Evolutionary conservation across 768 basidiomycete species (phyloP).

Genomic region (Fomitopsis serialis): DNA sequence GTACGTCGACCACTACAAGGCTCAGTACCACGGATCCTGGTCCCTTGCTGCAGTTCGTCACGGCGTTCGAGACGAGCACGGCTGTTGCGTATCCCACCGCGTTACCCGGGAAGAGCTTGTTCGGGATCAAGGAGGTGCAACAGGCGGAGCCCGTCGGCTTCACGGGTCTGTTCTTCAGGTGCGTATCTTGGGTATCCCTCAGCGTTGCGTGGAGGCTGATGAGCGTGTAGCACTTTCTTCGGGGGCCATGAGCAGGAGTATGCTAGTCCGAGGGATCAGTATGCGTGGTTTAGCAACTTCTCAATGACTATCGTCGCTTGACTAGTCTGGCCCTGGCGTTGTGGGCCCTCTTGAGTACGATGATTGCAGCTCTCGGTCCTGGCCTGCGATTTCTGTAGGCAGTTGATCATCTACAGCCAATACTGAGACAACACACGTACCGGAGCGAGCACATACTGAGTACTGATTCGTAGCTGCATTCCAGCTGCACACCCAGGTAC

Average conservation of each 20-base stretch:
- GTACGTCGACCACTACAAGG: background rate
- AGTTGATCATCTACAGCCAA: no score
- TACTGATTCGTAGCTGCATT: no score
- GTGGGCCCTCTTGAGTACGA: no score
- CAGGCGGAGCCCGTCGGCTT: conserved; percentile 27
- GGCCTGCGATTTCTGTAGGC: no score
- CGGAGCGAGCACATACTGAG: no score
- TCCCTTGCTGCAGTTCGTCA: background rate
- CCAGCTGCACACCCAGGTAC: no score
- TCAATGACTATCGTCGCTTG: conserved; percentile 28
- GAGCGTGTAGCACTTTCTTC: conserved; percentile 59
- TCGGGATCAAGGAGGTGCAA: conserved; percentile 3
- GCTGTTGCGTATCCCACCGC: background rate
- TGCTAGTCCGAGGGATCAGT: conserved; percentile 71
- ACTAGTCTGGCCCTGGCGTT: no score
- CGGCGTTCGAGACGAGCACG: background rate
- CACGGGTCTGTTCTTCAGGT: conserved; percentile 73
- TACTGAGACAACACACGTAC: no score
- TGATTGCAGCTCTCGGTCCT: no score
- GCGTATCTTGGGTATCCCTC: background rate
- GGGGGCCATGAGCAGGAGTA: conserved; percentile 65
- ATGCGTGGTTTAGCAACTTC: conserved; percentile 73
- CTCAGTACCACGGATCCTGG: background rate
- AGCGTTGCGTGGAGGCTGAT: background rate
- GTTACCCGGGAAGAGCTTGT: conserved; percentile 4